A percentile compares a stretch with the other conserved stretches of the same genome.
Conservation (phyloP, 139 green algal genomes). For the Coccomyxa sp. region DNA sequence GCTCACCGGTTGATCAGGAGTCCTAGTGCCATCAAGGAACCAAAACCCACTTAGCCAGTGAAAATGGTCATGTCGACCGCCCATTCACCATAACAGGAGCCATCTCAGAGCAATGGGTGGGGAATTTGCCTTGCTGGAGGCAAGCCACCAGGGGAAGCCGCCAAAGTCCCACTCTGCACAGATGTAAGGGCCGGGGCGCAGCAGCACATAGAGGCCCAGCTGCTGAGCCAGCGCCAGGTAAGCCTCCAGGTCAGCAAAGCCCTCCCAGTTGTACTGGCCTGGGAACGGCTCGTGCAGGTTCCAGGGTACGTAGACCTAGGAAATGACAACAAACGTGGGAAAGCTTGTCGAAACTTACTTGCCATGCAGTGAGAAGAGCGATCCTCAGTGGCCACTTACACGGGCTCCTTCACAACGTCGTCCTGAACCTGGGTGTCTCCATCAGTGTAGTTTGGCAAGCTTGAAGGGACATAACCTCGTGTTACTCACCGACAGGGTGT, state of each 20-base stretch:
- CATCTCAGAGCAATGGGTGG: too few relatives aligned
- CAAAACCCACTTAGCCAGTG: too few relatives aligned
- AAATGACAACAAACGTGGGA: neutral
- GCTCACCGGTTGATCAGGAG: too few relatives aligned
- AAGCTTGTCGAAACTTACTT: neutral
- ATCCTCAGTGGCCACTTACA: neutral
- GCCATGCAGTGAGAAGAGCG: neutral
- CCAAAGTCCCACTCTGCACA: conserved; percentile 55
- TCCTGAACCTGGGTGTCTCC: neutral
- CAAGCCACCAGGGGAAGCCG: conserved; percentile 57
- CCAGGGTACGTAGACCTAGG: conserved; percentile 50
- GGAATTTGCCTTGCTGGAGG: conserved; percentile 15
- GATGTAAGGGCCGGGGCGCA: conserved; percentile 46
- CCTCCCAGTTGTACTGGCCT: conserved; percentile 23
- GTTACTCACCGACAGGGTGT: conserved; percentile 35
- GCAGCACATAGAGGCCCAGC: conserved; percentile 39
- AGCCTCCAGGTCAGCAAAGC: conserved; percentile 20
- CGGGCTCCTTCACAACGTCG: neutral
- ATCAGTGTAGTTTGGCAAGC: neutral
- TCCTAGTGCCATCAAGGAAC: too few relatives aligned
- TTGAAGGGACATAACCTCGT: neutral
- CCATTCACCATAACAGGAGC: too few relatives aligned
- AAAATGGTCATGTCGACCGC: too few relatives aligned
- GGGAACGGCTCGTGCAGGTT: conserved; percentile 51
- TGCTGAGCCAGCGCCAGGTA: conserved; percentile 28